A percentile compares a stretch with the other conserved stretches of the same genome.
Conservation (phyloP, 108 stramenopile genomes). For the Hondaea fermentalgiana region DNA sequence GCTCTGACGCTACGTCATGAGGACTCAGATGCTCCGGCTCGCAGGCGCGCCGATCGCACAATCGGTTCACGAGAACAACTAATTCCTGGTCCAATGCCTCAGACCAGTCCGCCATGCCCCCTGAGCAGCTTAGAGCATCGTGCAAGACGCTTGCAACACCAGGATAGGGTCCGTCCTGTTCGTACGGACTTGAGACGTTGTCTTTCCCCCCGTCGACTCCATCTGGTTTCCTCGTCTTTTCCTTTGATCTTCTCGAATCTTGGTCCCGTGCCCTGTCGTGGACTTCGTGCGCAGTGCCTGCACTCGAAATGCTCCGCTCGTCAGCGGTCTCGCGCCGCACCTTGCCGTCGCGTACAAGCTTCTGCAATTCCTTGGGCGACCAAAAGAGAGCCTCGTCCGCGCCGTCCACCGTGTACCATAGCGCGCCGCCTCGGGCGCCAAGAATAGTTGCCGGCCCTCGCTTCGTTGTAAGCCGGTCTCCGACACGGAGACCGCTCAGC, state of each 20-base stretch:
- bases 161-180: too few relatives aligned
- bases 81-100: not conserved
- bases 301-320: not conserved
- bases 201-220: too few relatives aligned
- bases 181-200: too few relatives aligned
- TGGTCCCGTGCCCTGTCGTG: not conserved
- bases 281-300: not conserved
- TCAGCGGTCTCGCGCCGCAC: not conserved
- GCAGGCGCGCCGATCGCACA: not conserved
- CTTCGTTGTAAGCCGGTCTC: not conserved
- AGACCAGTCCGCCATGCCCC: not conserved
- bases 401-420: slow-evolving; percentile 14
- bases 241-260: too few relatives aligned
- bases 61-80: not conserved
- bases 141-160: not conserved
- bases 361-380: not conserved
- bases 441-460: not conserved
- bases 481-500: not conserved
- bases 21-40: slow-evolving; percentile 16
- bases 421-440: not conserved
- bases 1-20: not conserved
- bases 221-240: too few relatives aligned
- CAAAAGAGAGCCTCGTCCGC: slow-evolving; percentile 9
- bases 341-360: not conserved
- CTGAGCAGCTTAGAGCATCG: not conserved